Evolutionary conservation across 495 filamentous ascomycete species (phyloP).

Genomic region (Halenospora varia): DNA sequence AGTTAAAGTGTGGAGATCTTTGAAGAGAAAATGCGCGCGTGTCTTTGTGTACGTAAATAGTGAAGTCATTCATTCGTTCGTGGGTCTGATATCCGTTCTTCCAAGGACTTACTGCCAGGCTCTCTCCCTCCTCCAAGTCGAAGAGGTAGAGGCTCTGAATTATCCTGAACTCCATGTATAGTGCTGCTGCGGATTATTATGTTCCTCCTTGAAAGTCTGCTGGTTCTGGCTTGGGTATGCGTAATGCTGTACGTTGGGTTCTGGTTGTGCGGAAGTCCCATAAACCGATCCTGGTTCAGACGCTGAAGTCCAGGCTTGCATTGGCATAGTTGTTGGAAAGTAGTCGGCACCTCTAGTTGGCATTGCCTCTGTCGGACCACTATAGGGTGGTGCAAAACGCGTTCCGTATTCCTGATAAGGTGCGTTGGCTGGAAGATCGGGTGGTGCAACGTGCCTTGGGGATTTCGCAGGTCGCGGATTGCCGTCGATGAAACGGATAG

Average conservation of each 20-base stretch:
- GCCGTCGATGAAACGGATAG: constrained; percentile 35
- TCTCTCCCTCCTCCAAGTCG: background rate
- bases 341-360: constrained; percentile 9
- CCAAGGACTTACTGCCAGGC: no score
- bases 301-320: constrained; percentile 16
- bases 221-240: constrained; percentile 14
- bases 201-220: constrained; percentile 9
- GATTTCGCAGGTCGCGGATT: constrained; percentile 52
- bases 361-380: background rate
- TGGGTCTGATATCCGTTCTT: background rate
- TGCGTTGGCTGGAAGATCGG: constrained; percentile 12
- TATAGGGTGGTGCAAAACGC: constrained; percentile 10
- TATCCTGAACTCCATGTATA: constrained; percentile 18
- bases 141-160: background rate
- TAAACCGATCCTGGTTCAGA: constrained; percentile 4
- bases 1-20: background rate
- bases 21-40: background rate
- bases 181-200: constrained; percentile 2
- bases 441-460: constrained; percentile 46
- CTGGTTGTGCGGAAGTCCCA: constrained; percentile 1
- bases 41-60: background rate
- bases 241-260: constrained; percentile 9
- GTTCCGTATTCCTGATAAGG: constrained; percentile 8
- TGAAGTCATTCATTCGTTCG: background rate
- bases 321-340: constrained; percentile 12